Percentiles rank a stretch among this genome's conserved stretches.
These are phyloP conservation scores for Exophiala dermatitidis DNA, from an alignment of 2,329 filamentous ascomycete genomes.

Conservation along the genomic window DNA sequence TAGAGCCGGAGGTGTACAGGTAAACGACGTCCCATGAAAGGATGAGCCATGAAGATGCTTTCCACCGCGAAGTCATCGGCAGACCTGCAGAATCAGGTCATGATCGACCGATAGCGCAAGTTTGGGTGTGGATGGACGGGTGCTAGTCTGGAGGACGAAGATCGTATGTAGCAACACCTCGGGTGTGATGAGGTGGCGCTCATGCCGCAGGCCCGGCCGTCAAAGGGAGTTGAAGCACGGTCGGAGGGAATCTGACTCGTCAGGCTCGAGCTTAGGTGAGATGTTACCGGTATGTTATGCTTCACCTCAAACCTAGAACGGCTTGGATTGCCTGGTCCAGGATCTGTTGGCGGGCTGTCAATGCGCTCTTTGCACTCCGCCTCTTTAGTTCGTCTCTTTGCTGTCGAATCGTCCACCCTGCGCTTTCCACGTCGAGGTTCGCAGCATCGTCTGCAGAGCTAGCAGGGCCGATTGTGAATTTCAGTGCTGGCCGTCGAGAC, in stretches of 20 bases:
- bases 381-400: conserved; percentile 4
- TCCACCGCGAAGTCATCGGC: not conserved
- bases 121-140: not conserved
- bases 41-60: too few relatives aligned
- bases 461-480: not conserved
- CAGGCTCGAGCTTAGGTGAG: conserved; percentile 2
- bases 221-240: too few relatives aligned
- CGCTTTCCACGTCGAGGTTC: conserved; percentile 10
- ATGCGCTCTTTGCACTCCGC: not conserved
- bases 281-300: not conserved
- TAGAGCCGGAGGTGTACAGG: too few relatives aligned
- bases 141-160: not conserved
- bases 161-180: conserved; percentile 1
- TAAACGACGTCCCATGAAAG: too few relatives aligned
- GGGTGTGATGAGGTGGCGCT: not conserved
- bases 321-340: conserved; percentile 8
- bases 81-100: not conserved
- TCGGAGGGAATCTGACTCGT: conserved; percentile 1
- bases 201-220: too few relatives aligned
- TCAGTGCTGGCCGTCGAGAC: not conserved
- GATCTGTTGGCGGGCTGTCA: not conserved
- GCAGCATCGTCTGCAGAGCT: not conserved
- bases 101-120: conserved; percentile 20
- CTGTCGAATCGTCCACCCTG: conserved; percentile 7
- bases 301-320: conserved; percentile 2